Percentiles rank a stretch among this genome's conserved stretches.
Evolutionary conservation across 176 grass and related monocot species (phyloP).

Genomic region (Rhipidocladum racemiflorum): DNA sequence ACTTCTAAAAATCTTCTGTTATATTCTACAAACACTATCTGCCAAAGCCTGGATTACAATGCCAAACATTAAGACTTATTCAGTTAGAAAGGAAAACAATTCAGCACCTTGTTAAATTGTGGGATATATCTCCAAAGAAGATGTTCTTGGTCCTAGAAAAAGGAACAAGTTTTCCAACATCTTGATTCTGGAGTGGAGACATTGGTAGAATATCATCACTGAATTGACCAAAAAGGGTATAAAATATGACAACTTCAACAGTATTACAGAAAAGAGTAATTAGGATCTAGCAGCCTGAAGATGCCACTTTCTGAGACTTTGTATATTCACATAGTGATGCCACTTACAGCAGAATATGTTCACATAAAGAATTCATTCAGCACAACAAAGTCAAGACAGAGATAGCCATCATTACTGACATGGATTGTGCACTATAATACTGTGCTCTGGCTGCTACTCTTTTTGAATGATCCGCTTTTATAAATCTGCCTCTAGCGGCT

Average conservation of each 20-base stretch:
- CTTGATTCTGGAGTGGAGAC: slow-evolving; percentile 31
- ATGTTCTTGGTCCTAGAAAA: neutral
- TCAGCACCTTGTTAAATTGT: neutral
- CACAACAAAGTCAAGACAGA: slow-evolving; percentile 28
- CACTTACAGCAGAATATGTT: slow-evolving; percentile 36
- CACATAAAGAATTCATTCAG: slow-evolving; percentile 35
- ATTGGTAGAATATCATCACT: slow-evolving; percentile 28
- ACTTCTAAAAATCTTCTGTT: neutral
- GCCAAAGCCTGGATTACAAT: slow-evolving; percentile 16
- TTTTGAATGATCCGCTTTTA: slow-evolving; percentile 4
- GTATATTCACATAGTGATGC: neutral
- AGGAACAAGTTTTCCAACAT: slow-evolving; percentile 18
- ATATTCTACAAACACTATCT: neutral
- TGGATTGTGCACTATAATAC: neutral
- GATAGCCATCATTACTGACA: slow-evolving; percentile 31
- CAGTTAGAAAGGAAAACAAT: neutral
- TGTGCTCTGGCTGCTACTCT: slow-evolving; percentile 22
- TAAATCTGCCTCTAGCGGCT: neutral
- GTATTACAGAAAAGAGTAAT: slow-evolving; percentile 32
- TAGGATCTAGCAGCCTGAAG: slow-evolving; percentile 30
- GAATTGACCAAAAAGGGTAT: slow-evolving; percentile 30
- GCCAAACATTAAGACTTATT: neutral
- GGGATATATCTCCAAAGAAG: slow-evolving; percentile 1
- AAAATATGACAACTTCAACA: slow-evolving; percentile 31
- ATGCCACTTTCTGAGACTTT: neutral